Evolutionary conservation across 1,284 basidiomycete genomes (phyloP), one percentile per base, ranked within the genome.

Genomic region (Heliocybe sulcata): DNA sequence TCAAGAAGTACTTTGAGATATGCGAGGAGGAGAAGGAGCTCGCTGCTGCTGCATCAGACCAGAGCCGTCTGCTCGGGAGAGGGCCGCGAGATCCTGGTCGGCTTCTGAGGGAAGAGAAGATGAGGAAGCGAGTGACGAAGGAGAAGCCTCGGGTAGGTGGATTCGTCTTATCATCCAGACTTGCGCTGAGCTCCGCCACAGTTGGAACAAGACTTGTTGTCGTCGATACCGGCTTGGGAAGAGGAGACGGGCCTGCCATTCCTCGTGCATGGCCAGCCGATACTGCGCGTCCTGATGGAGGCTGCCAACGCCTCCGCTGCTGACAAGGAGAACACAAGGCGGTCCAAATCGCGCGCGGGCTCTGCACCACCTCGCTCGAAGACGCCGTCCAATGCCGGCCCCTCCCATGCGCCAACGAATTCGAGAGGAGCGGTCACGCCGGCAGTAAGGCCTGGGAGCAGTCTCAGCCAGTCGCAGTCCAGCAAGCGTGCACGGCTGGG

Each of bases 81-180:
- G 90, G 90, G n/a, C 73, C 83, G 22, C 77, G 92, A 55, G 89
- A 86, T 78, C 91, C 80, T 55, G 90, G 81, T 53, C 77, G 82
- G 58, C 70, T 99, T 50, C 72, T 99, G 50, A 79, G 92, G 50
- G 96, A 99, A 71, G 96, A 98, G 74, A 98, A 97, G 80, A 94
- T 97, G 87, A 81, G 96, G 54, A 99, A 98, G 71, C 77, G 95
- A 11, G 93, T 99, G n/a, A 81, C 81, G 59, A 90, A 92, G 66
- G 88, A 97, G 72, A 98, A 98, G 69, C 96, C 96, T 23, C 84
- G 90, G 66, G 94, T 96, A 64, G 58, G 86, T 67, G n/a, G 54
- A n/a, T n/a, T 6, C 35, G 11, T 9, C 33, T 52, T n/a, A 16
- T 50, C 47, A 16, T 55, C 51, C 26, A 53, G 45, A 22, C 20